Conservation (phyloP, 352 stramenopile genomes). For the Pythium oligandrum region DNA sequence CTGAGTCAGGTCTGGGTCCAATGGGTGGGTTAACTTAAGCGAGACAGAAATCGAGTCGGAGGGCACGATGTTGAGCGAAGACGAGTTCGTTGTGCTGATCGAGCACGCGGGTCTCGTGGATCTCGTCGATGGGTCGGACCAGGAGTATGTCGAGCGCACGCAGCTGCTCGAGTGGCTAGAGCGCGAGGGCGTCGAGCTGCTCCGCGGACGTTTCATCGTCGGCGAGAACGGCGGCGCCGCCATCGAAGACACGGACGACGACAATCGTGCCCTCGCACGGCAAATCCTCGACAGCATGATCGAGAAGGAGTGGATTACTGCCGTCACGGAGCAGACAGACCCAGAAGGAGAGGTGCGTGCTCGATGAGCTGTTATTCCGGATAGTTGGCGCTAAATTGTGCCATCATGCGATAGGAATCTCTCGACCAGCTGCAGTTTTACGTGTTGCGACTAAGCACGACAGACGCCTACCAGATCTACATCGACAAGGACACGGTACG, state of each 20-base stretch:
- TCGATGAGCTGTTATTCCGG: too few relatives aligned
- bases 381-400: too few relatives aligned
- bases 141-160: slow-evolving; percentile 65
- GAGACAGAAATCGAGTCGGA: background rate
- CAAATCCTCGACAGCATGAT: slow-evolving; percentile 51
- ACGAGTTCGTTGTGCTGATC: slow-evolving; percentile 82
- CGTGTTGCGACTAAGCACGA: slow-evolving; percentile 52
- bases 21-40: too few relatives aligned
- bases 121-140: slow-evolving; percentile 55
- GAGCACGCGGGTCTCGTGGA: slow-evolving; percentile 78
- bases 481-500: slow-evolving; percentile 72
- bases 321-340: slow-evolving; percentile 23
- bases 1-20: too few relatives aligned
- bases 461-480: slow-evolving; percentile 78
- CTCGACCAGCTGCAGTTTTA: slow-evolving; percentile 24
- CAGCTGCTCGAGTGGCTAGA: slow-evolving; percentile 69
- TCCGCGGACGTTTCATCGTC: slow-evolving; percentile 32
- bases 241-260: slow-evolving; percentile 6
- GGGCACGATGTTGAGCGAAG: slow-evolving; percentile 51
- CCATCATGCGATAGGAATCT: too few relatives aligned
- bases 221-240: slow-evolving; percentile 8
- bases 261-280: slow-evolving; percentile 24
- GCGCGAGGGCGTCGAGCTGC: slow-evolving; percentile 61
- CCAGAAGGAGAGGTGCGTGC: slow-evolving; percentile 7
- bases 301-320: slow-evolving; percentile 52